Evolutionary conservation across 352 stramenopile species (phyloP), one percentile per base, ranked within the genome.

Genomic region (Thalassiosira hispida): DNA sequence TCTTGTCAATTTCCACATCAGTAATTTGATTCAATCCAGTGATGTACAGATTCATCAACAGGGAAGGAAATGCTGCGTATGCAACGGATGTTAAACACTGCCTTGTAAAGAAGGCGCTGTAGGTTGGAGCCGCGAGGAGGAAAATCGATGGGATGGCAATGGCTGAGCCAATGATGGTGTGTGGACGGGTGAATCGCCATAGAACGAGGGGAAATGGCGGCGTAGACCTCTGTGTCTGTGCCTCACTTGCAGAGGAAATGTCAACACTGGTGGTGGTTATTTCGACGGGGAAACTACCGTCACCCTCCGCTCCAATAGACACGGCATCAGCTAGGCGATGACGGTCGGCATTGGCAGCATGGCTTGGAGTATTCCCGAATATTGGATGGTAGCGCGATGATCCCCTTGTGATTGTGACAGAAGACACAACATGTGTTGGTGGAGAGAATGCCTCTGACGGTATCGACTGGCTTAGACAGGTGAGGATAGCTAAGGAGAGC

Each of bases 11-110:
- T 63, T 95, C 89, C 23, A 95, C 88, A 77, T 96, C 91, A 7
- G 88, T 94, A 51, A 96, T 90, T 87, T 96, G 93, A 79, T 96
- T 96, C n/a, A 96, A 76, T 25, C 93, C 93, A 0, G 93, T 96
- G 65, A 96, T 96, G 83, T 95, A 96, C 18, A 96, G 60, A 79
- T 96, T 96, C 77, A 95, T 95, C 14, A 96, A 78, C 11, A 96
- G 76, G 1, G 92, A 82, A 23, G 93, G 93, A 52, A 95, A 42
- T 51, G 94, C 84, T 1, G 92, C 90, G 73, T 86, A 92, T 8
- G 88, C 0, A 27, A 94, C 87, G 14, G 87, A 77, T 1, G 60
- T 9, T 1, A 89, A 40, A 12, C 56, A 79, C 46, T 56, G 33
- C 8, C 51, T 22, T 9, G 88, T 87, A 29, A 92, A 84, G 38